Conservation (phyloP, 2,329 filamentous ascomycete species). For the Microdochium nivale region DNA sequence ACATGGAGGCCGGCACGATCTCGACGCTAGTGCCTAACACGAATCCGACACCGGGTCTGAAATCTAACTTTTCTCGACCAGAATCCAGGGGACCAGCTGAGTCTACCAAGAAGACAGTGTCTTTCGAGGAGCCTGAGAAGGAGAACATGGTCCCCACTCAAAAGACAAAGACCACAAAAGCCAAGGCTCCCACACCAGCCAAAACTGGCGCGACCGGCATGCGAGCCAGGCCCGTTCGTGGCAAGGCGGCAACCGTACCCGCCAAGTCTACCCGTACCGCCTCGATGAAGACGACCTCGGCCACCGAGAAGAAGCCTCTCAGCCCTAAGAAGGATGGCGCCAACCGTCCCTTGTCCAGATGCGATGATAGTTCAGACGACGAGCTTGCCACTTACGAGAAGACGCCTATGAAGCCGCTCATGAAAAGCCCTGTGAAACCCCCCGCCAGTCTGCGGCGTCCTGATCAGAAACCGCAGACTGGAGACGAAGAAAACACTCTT, state of each 20-base stretch:
- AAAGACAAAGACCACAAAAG: conserved; percentile 14
- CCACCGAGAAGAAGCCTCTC: conserved; percentile 36
- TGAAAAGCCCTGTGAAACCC: conserved; percentile 47
- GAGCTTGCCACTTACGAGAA: conserved; percentile 46
- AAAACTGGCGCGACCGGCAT: conserved; percentile 23
- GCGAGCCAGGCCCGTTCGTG: conserved; percentile 39
- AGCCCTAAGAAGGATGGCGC: conserved; percentile 59
- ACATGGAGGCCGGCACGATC: conserved; percentile 28
- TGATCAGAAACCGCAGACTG: background rate
- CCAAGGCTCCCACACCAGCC: conserved; percentile 19
- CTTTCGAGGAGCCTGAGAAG: conserved; percentile 57
- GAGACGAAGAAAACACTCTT: conserved; percentile 14
- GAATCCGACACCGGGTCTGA: conserved; percentile 24
- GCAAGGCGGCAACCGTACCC: conserved; percentile 23
- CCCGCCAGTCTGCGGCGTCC: conserved; percentile 14
- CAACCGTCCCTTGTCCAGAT: conserved; percentile 31
- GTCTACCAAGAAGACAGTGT: conserved; percentile 48
- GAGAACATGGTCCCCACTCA: conserved; percentile 45
- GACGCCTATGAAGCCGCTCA: conserved; percentile 40
- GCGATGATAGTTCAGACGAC: conserved; percentile 45
- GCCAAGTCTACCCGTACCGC: conserved; percentile 25
- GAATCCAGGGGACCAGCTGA: conserved; percentile 10
- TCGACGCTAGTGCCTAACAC: conserved; percentile 16
- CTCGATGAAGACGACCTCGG: conserved; percentile 17
- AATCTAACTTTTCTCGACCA: conserved; percentile 28